phyloP scores from a whole-genome alignment of 106 monocot species.

The Narthecium ossifragum region DNA sequence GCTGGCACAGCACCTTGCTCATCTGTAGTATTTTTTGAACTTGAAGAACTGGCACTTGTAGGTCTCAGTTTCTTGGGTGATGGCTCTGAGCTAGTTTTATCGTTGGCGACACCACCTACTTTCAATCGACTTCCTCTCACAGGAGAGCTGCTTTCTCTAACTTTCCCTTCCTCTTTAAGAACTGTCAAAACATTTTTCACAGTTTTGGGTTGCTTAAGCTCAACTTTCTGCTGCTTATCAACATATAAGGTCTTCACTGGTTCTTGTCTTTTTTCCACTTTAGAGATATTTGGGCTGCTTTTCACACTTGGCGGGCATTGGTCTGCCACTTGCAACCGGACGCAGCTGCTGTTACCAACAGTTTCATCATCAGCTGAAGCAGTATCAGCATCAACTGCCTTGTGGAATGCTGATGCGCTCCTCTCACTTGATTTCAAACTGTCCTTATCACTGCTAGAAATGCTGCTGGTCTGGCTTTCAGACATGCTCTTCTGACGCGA shows the following conservation, averaged over 20 bases:
- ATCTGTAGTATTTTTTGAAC: constrained; percentile 48
- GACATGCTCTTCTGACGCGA: constrained; percentile 47
- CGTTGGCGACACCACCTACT: constrained; percentile 11
- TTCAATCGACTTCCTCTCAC: constrained; percentile 40
- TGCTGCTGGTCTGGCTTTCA: constrained; percentile 77
- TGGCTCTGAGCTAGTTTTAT: constrained; percentile 26
- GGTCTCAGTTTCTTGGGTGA: constrained; percentile 35
- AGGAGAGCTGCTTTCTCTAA: constrained; percentile 68
- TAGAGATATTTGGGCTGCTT: constrained; percentile 4
- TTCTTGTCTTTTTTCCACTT: constrained; percentile 18
- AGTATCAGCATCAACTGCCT: constrained; percentile 14
- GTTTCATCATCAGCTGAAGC: constrained; percentile 27
- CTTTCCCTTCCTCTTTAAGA: constrained; percentile 53
- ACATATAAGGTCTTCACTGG: constrained; percentile 21
- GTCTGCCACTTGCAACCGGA: not conserved
- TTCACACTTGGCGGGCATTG: constrained; percentile 8
- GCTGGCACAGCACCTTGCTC: constrained; percentile 4
- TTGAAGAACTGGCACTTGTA: constrained; percentile 32
- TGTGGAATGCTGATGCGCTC: constrained; percentile 19
- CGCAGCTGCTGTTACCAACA: constrained; percentile 1
- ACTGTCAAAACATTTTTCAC: constrained; percentile 35
- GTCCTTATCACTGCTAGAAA: constrained; percentile 70
- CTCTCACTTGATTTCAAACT: constrained; percentile 49
- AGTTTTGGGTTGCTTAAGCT: constrained; percentile 50
- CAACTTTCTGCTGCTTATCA: constrained; percentile 20